These are phyloP conservation scores for Penicillium antarcticum DNA, from an alignment of 495 filamentous ascomycete species.

Conservation along the genomic window DNA sequence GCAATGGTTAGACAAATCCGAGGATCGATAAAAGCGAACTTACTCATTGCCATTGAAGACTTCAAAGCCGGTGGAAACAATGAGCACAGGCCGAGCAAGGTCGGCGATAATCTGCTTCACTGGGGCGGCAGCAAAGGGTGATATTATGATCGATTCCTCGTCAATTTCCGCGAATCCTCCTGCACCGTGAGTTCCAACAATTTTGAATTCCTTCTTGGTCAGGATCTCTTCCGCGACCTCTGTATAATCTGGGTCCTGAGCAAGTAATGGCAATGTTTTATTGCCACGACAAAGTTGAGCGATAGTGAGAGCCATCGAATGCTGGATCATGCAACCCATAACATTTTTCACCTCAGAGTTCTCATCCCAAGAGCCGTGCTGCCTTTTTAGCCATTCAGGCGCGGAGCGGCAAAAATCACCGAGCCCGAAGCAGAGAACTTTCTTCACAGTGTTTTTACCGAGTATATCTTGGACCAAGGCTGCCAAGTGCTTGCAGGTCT, in stretches of 20 bases:
- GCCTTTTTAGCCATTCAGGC: conserved; percentile 28
- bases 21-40: conserved; percentile 24
- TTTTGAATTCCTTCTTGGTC: conserved; percentile 29
- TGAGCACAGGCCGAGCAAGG: conserved; percentile 30
- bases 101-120: conserved; percentile 36
- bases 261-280: conserved; percentile 19
- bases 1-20: conserved; percentile 20
- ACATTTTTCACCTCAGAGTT: conserved; percentile 26
- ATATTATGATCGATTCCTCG: conserved; percentile 32
- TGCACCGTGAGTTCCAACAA: conserved; percentile 35
- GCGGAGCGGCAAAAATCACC: conserved; percentile 32
- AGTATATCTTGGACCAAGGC: conserved; percentile 26
- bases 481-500: conserved; percentile 22
- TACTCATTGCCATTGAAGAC: conserved; percentile 27
- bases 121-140: conserved; percentile 27
- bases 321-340: conserved; percentile 26
- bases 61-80: conserved; percentile 24
- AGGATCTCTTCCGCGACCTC: conserved; percentile 29
- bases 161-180: conserved; percentile 39
- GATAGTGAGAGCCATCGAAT: conserved; percentile 33
- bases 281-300: conserved; percentile 28
- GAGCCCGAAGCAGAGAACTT: conserved; percentile 39
- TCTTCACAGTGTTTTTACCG: conserved; percentile 26
- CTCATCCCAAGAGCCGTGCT: conserved; percentile 25
- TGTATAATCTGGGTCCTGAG: conserved; percentile 35